These are phyloP conservation scores for Suillus brevipes DNA, from an alignment of 768 basidiomycete genomes.

Conservation along the genomic window DNA sequence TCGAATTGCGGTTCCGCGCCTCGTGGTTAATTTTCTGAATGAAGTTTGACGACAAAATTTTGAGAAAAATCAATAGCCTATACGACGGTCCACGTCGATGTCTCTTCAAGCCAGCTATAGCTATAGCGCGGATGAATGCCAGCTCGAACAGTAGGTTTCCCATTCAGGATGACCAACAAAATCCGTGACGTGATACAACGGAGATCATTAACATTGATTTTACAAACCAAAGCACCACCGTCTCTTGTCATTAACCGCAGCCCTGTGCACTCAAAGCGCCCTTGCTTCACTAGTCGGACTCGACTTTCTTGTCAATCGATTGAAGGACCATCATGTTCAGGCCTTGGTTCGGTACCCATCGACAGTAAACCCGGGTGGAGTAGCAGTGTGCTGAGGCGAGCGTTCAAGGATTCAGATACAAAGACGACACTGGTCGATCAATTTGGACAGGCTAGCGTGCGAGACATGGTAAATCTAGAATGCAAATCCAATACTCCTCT, in stretches of 20 bases:
- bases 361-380: neutral
- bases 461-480: neutral
- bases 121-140: neutral
- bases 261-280: neutral
- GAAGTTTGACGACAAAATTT: neutral
- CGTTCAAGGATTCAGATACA: neutral
- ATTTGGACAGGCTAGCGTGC: slow-evolving; percentile 1
- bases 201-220: neutral
- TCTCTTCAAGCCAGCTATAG: neutral
- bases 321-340: neutral
- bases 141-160: neutral
- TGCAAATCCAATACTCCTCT: slow-evolving; percentile 1
- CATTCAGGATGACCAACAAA: neutral
- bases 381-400: neutral
- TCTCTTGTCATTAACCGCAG: neutral
- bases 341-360: neutral
- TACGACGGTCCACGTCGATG: neutral
- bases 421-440: neutral
- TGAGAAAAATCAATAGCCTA: neutral
- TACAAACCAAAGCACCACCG: neutral
- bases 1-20: neutral
- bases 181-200: neutral
- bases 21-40: slow-evolving; percentile 2
- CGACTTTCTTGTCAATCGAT: neutral
- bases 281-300: neutral